phyloP scores from a whole-genome alignment of 2,329 filamentous ascomycete genomes.

The Exophiala sp. region DNA sequence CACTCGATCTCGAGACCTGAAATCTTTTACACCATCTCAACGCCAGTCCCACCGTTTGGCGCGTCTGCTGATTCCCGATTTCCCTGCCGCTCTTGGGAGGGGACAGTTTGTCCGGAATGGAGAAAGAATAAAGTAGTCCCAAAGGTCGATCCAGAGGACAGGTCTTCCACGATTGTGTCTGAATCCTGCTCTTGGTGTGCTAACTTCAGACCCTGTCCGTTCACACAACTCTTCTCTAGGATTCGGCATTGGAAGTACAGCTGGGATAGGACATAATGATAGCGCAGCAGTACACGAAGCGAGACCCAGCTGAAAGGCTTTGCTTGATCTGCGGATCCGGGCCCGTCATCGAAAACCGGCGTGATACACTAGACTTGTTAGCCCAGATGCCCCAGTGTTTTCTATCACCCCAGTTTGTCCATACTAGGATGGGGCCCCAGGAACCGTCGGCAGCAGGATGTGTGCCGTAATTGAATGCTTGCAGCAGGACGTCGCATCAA shows the following conservation, averaged over 20 bases:
- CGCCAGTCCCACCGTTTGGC: too few species aligned
- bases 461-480: too few species aligned
- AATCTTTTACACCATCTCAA: too few species aligned
- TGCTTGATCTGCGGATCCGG: not conserved
- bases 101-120: too few species aligned
- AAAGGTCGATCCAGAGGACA: too few species aligned
- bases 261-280: too few species aligned
- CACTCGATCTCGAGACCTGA: constrained; percentile 20
- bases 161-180: too few species aligned
- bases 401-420: not conserved
- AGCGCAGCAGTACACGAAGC: not conserved
- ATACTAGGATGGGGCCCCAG: not conserved
- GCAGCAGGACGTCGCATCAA: not conserved
- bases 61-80: constrained; percentile 2
- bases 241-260: too few species aligned
- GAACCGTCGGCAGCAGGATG: not conserved
- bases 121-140: too few species aligned
- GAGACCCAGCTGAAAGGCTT: not conserved
- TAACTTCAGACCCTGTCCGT: too few species aligned
- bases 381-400: not conserved
- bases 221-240: too few species aligned
- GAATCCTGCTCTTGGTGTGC: too few species aligned
- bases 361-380: not conserved
- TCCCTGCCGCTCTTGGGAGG: not conserved
- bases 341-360: not conserved